These are phyloP conservation scores for Thermothielavioides terrestris DNA, from an alignment of 495 filamentous ascomycete species.

Conservation along the genomic window DNA sequence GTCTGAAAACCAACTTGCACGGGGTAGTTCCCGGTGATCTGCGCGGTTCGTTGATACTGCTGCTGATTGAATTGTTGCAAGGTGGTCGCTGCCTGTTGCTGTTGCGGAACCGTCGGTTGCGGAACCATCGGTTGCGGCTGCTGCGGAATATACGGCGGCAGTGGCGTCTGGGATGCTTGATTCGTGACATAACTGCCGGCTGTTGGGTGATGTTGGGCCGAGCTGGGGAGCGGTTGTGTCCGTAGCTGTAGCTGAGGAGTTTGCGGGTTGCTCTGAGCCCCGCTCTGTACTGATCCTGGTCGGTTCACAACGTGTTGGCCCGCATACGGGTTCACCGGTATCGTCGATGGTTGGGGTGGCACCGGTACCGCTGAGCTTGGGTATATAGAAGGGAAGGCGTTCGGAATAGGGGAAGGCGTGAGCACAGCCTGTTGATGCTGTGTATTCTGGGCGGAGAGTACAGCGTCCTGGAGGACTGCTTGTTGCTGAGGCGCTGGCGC, in stretches of 20 bases:
- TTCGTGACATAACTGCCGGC: too few species aligned
- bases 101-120: background rate
- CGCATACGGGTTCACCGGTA: background rate
- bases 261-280: too few species aligned
- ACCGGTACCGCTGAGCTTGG: background rate
- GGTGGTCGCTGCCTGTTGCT: background rate
- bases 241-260: too few species aligned
- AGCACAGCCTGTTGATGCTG: background rate
- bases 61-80: constrained; percentile 7
- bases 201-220: background rate
- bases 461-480: background rate
- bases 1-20: background rate
- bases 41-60: background rate
- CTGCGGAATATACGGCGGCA: background rate
- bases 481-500: background rate
- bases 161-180: too few species aligned
- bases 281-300: background rate
- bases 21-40: background rate
- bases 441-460: background rate
- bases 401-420: background rate
- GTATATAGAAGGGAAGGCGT: background rate
- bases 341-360: background rate
- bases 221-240: background rate
- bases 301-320: background rate
- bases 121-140: constrained; percentile 6